These are phyloP conservation scores for Pichia terricola DNA, from an alignment of 1,139 yeast genomes.

Conservation along the genomic window DNA sequence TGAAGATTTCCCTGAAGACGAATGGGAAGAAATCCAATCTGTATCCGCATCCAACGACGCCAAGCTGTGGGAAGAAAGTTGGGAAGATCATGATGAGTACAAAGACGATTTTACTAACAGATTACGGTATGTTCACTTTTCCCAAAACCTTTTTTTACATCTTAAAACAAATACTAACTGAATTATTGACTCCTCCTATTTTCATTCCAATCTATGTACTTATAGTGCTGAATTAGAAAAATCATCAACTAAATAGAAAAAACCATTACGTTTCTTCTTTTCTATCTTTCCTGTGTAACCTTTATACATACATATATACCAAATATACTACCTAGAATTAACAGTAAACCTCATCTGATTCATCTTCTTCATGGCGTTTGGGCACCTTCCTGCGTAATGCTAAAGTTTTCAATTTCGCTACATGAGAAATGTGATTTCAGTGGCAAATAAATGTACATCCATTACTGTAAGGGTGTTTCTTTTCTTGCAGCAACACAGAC, in stretches of 20 bases:
- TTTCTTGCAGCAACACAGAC: too few relatives aligned
- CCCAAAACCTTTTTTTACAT: too few relatives aligned
- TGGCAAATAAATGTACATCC: too few relatives aligned
- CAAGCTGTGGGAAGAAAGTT: constrained; percentile 86
- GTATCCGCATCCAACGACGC: constrained; percentile 34
- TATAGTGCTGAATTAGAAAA: background rate
- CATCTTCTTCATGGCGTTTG: too few relatives aligned
- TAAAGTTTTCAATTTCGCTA: too few relatives aligned
- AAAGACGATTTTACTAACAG: constrained; percentile 65
- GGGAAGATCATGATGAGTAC: constrained; percentile 90
- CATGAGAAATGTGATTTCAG: too few relatives aligned
- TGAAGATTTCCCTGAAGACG: constrained; percentile 88
- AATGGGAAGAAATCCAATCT: constrained; percentile 44
- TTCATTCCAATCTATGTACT: background rate
- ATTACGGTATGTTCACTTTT: constrained; percentile 48
- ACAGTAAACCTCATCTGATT: too few relatives aligned
- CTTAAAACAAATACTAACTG: constrained; percentile 6
- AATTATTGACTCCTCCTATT: background rate
- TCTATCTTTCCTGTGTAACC: background rate
- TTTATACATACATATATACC: too few relatives aligned
- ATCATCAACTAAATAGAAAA: background rate
- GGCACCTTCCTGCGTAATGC: too few relatives aligned
- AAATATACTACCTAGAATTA: too few relatives aligned
- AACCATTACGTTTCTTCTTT: background rate
- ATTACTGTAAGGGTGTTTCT: too few relatives aligned